phyloP scores from a whole-genome alignment of 176 grass and related monocot species.

The Phoenix dactylifera region DNA sequence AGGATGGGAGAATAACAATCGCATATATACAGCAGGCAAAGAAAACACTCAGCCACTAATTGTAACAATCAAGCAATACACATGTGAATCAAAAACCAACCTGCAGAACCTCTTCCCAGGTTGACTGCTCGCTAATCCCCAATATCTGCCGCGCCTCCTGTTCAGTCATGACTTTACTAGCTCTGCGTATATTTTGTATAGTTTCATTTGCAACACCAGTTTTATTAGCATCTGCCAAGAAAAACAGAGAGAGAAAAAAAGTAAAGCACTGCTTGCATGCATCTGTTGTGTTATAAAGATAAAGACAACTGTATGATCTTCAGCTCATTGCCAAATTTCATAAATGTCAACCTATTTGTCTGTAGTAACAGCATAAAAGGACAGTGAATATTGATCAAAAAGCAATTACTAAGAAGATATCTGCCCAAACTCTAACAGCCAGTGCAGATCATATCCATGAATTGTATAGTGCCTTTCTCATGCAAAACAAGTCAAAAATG shows the following conservation, averaged over 20 bases:
- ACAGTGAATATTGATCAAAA: too few species aligned
- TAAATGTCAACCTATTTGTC: too few species aligned
- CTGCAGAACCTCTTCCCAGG: slow-evolving; percentile 72
- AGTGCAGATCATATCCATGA: too few species aligned
- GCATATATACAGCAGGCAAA: too few species aligned
- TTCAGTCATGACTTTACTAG: slow-evolving; percentile 61
- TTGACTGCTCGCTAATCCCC: slow-evolving; percentile 49
- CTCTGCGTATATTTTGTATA: slow-evolving; percentile 60
- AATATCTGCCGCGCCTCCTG: slow-evolving; percentile 84
- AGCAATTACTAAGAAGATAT: too few species aligned
- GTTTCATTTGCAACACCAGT: slow-evolving; percentile 79
- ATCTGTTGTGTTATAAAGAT: not conserved
- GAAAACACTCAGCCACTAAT: too few species aligned
- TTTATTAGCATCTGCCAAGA: slow-evolving; percentile 63
- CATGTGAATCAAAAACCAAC: slow-evolving; percentile 16
- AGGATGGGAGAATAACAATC: too few species aligned
- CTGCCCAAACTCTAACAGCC: too few species aligned
- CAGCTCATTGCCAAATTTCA: too few species aligned
- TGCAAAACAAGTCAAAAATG: too few species aligned
- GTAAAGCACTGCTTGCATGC: not conserved
- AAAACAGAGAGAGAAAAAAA: not conserved
- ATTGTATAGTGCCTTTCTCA: too few species aligned
- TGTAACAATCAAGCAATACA: not conserved
- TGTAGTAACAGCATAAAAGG: too few species aligned
- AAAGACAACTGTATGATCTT: not conserved